A percentile compares a stretch with the other conserved stretches of the same genome.
Evolutionary conservation across 805 yeast species (phyloP).

Genomic region (Candida schatavii): DNA sequence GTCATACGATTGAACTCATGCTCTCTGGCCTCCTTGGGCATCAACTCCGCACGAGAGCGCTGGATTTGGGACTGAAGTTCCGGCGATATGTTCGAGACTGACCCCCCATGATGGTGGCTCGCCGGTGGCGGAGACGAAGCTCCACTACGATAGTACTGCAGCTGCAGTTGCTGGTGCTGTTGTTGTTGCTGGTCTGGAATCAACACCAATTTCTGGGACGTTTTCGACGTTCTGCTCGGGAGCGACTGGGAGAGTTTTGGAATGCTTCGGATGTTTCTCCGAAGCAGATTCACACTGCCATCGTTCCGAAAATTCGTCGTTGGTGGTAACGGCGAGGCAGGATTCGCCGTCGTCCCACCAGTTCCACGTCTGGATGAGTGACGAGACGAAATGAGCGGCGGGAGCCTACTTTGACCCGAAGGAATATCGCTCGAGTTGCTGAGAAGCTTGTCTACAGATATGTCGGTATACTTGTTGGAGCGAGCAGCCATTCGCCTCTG

Average conservation of each 20-base stretch:
- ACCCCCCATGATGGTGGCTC: conserved; percentile 8
- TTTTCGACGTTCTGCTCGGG: conserved; percentile 78
- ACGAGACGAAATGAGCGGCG: conserved; percentile 18
- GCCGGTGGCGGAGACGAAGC: conserved; percentile 9
- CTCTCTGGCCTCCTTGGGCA: conserved; percentile 58
- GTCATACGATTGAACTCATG: conserved; percentile 79
- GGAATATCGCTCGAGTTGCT: conserved; percentile 86
- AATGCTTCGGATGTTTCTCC: conserved; percentile 42
- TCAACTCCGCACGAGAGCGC: conserved; percentile 51
- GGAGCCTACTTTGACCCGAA: conserved; percentile 60
- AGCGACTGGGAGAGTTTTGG: conserved; percentile 55
- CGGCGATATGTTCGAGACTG: conserved; percentile 5
- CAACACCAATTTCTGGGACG: conserved; percentile 79
- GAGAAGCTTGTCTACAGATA: conserved; percentile 76
- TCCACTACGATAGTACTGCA: conserved; percentile 4
- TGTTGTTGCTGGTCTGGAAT: conserved; percentile 62
- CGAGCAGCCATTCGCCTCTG: conserved; percentile 27
- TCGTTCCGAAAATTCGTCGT: not conserved
- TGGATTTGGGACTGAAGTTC: conserved; percentile 30
- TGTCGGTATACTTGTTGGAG: conserved; percentile 59
- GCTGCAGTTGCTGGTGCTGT: conserved; percentile 18
- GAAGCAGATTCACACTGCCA: not conserved
- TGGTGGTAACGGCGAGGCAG: not conserved
- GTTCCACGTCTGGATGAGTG: not conserved
- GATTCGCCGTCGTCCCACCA: too few relatives aligned